phyloP scores from a whole-genome alignment of 129 eudicot species.

The Cynara cardunculus region DNA sequence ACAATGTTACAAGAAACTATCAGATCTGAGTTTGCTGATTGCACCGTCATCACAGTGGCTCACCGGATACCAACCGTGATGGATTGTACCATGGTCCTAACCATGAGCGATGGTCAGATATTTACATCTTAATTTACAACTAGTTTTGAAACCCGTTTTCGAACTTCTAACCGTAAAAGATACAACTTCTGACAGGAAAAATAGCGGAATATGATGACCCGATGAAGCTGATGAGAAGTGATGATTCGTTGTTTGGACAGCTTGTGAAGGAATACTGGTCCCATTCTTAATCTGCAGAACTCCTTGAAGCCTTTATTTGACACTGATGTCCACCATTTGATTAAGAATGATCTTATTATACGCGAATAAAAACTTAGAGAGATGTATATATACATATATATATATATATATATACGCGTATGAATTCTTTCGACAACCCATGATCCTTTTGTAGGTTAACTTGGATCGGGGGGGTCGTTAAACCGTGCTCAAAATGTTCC shows the following conservation, averaged over 20 bases:
- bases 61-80: conserved; percentile 96
- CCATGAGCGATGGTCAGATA: conserved; percentile 72
- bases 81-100: conserved; percentile 87
- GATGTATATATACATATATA: not conserved
- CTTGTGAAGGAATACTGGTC: conserved; percentile 96
- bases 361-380: conserved; percentile 6
- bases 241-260: conserved; percentile 83
- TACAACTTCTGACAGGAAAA: conserved; percentile 50
- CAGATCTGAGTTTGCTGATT: conserved; percentile 78
- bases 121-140: not conserved
- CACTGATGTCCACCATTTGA: not conserved
- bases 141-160: not conserved
- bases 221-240: conserved; percentile 71
- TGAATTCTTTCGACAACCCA: conserved; percentile 1
- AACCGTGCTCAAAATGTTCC: not conserved
- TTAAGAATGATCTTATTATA: conserved; percentile 10
- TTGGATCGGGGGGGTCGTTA: not conserved
- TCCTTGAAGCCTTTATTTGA: conserved; percentile 22
- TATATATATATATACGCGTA: not conserved
- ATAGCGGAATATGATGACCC: conserved; percentile 90
- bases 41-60: conserved; percentile 91
- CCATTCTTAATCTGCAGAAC: conserved; percentile 55
- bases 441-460: not conserved
- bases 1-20: conserved; percentile 77
- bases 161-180: not conserved